These are phyloP conservation scores for Albifimbria verrucaria DNA, from an alignment of 2,329 filamentous ascomycete genomes.

Conservation along the genomic window DNA sequence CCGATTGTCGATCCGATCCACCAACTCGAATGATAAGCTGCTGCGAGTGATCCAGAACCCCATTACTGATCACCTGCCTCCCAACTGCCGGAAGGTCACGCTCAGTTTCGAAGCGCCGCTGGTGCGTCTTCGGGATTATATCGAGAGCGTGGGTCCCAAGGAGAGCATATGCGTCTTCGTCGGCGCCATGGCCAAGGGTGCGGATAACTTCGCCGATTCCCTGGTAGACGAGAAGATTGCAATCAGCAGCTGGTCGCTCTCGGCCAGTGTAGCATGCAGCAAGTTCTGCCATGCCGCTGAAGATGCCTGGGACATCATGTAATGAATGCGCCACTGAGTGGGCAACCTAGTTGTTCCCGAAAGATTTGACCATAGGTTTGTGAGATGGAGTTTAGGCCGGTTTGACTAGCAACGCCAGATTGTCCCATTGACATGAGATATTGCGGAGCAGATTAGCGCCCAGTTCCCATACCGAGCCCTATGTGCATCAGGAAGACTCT, in stretches of 20 bases:
- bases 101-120: conserved; percentile 90
- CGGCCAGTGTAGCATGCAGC: conserved; percentile 96
- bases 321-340: conserved; percentile 26
- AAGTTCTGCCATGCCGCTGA: conserved; percentile 99
- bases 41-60: conserved; percentile 97
- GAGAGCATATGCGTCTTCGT: conserved; percentile 98
- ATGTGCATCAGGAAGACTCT: too few relatives aligned
- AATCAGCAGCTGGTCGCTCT: conserved; percentile 97
- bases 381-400: too few relatives aligned
- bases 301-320: conserved; percentile 93
- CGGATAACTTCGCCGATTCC: conserved; percentile 90
- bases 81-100: conserved; percentile 96
- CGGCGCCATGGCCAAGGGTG: conserved; percentile 96
- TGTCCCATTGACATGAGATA: too few relatives aligned
- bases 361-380: too few relatives aligned
- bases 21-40: conserved; percentile 95
- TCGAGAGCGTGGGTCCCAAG: conserved; percentile 71
- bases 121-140: conserved; percentile 84
- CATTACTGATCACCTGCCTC: conserved; percentile 92
- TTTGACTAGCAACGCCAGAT: too few relatives aligned
- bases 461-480: too few relatives aligned
- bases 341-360: too few relatives aligned
- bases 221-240: conserved; percentile 97
- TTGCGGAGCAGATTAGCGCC: too few relatives aligned
- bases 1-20: conserved; percentile 91